phyloP scores from a whole-genome alignment of 169 alveolate species.

The Theileria orientalis region DNA sequence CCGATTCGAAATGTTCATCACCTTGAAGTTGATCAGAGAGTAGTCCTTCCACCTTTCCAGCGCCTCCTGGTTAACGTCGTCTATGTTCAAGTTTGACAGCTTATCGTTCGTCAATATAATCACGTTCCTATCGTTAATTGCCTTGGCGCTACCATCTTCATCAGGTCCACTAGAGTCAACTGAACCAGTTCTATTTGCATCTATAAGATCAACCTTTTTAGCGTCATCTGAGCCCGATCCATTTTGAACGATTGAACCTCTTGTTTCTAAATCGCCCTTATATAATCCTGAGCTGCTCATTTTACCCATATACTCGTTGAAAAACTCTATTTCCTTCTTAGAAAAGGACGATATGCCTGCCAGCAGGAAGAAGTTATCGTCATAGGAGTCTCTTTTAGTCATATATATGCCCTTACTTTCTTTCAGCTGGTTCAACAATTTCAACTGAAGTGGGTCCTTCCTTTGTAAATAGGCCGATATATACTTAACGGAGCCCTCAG shows the following conservation, averaged over 20 bases:
- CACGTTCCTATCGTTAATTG: neutral
- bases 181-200: neutral
- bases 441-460: neutral
- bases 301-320: conserved; percentile 21
- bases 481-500: conserved; percentile 7
- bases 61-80: conserved; percentile 27
- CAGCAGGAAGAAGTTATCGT: conserved; percentile 61
- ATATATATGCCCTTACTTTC: conserved; percentile 17
- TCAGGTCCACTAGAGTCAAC: neutral
- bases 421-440: neutral
- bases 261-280: too few relatives aligned
- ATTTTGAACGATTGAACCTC: too few relatives aligned
- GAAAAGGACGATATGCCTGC: conserved; percentile 48
- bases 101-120: conserved; percentile 55
- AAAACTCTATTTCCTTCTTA: conserved; percentile 32
- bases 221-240: too few relatives aligned
- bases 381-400: conserved; percentile 34
- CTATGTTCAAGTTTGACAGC: conserved; percentile 37
- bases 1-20: neutral
- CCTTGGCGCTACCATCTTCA: neutral
- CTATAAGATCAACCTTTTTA: too few relatives aligned
- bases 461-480: conserved; percentile 6
- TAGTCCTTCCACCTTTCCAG: conserved; percentile 31
- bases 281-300: too few relatives aligned
- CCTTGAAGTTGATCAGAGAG: neutral